phyloP scores from a whole-genome alignment of 805 yeast species.

The Hyphopichia homilentoma region DNA sequence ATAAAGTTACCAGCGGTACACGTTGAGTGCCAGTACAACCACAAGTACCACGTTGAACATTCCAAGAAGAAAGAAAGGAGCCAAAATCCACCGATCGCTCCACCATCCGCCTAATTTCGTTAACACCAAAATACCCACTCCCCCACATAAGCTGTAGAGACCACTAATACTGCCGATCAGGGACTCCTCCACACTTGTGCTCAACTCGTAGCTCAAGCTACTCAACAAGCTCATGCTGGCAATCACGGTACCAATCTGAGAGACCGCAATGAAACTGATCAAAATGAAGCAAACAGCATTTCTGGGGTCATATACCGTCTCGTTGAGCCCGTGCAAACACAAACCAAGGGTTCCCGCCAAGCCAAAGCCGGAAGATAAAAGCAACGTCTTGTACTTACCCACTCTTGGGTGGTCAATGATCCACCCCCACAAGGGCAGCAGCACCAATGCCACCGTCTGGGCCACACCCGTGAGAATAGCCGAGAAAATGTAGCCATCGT shows the following conservation, averaged over 20 bases:
- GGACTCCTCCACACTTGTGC: slow-evolving; percentile 40
- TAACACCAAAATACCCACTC: slow-evolving; percentile 58
- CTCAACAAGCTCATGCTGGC: slow-evolving; percentile 58
- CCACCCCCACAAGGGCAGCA: slow-evolving; percentile 63
- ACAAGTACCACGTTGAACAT: slow-evolving; percentile 28
- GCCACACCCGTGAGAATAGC: slow-evolving; percentile 70
- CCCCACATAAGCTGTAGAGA: slow-evolving; percentile 64
- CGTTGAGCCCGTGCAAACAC: slow-evolving; percentile 14
- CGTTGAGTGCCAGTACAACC: slow-evolving; percentile 4
- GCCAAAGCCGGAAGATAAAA: slow-evolving; percentile 42
- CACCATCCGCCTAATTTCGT: slow-evolving; percentile 60
- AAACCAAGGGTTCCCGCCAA: slow-evolving; percentile 36
- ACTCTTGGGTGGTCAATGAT: slow-evolving; percentile 42
- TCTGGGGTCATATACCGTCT: slow-evolving; percentile 29
- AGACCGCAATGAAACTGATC: slow-evolving; percentile 47
- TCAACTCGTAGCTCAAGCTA: slow-evolving; percentile 18
- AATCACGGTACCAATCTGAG: slow-evolving; percentile 61
- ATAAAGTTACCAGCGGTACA: too few relatives aligned
- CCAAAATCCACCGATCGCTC: slow-evolving; percentile 54
- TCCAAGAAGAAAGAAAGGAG: slow-evolving; percentile 57
- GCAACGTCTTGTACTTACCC: slow-evolving; percentile 26
- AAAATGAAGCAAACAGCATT: slow-evolving; percentile 35
- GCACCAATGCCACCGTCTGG: slow-evolving; percentile 51
- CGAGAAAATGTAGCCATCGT: slow-evolving; percentile 60
- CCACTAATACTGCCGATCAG: slow-evolving; percentile 67